Evolutionary conservation across 257 asterid species (phyloP).

Genomic region (Fraxinus quadrangulata): DNA sequence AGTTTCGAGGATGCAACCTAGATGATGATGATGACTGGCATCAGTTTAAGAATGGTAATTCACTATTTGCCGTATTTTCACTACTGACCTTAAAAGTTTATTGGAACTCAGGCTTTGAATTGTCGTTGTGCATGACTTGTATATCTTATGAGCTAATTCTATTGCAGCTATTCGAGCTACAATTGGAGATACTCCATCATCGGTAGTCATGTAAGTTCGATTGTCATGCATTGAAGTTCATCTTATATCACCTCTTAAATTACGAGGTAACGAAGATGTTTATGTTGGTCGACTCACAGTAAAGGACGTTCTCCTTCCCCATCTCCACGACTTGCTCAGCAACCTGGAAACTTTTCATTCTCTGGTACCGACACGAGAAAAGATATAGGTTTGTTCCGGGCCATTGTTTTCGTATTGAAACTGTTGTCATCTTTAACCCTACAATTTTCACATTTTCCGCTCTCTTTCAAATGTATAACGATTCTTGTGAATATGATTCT

Average conservation of each 20-base stretch:
- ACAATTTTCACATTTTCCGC: neutral
- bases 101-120: too few relatives aligned
- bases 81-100: neutral
- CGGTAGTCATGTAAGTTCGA: slow-evolving; percentile 48
- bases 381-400: slow-evolving; percentile 54
- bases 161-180: slow-evolving; percentile 75
- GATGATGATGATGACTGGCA: slow-evolving; percentile 77
- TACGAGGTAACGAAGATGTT: slow-evolving; percentile 13
- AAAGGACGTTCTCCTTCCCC: slow-evolving; percentile 59
- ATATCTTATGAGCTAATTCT: neutral
- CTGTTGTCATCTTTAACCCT: neutral
- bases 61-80: neutral
- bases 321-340: slow-evolving; percentile 51
- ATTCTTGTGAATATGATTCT: neutral
- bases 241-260: slow-evolving; percentile 6
- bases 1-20: slow-evolving; percentile 63
- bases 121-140: neutral
- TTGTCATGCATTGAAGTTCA: slow-evolving; percentile 5
- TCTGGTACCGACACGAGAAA: slow-evolving; percentile 48
- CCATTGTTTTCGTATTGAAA: slow-evolving; percentile 8
- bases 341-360: slow-evolving; percentile 57
- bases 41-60: slow-evolving; percentile 70
- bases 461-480: neutral
- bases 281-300: slow-evolving; percentile 35
- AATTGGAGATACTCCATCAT: slow-evolving; percentile 56